Conservation (phyloP, 1,139 yeast genomes). For the Candida sp. region DNA sequence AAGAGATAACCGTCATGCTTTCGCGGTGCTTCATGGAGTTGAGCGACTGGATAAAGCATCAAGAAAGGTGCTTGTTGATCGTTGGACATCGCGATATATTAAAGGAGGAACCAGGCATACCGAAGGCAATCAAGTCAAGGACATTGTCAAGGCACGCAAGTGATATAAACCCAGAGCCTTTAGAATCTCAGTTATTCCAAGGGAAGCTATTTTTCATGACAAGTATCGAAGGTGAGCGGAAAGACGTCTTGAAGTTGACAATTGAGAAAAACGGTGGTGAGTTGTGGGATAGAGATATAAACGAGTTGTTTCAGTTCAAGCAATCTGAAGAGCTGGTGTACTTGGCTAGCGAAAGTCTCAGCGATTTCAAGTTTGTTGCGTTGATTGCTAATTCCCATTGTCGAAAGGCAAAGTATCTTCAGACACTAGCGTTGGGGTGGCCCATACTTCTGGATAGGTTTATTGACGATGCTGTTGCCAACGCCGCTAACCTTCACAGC, state of each 20-base stretch:
- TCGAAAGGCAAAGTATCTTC: conserved; percentile 81
- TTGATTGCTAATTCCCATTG: conserved; percentile 60
- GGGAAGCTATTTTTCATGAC: conserved; percentile 43
- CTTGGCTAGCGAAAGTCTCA: conserved; percentile 20
- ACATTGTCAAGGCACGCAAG: conserved; percentile 7
- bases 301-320: conserved; percentile 29
- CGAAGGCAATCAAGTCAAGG: conserved; percentile 9
- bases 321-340: conserved; percentile 10
- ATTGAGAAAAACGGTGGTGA: conserved; percentile 59
- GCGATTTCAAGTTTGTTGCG: conserved; percentile 58
- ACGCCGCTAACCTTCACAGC: conserved; percentile 20
- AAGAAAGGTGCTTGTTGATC: conserved; percentile 26
- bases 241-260: conserved; percentile 31
- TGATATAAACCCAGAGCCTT: conserved; percentile 1
- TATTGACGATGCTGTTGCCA: conserved; percentile 54
- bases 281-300: conserved; percentile 53
- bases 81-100: conserved; percentile 15
- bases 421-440: conserved; percentile 88
- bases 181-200: conserved; percentile 18
- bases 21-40: conserved; percentile 38
- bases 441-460: conserved; percentile 74
- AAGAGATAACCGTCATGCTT: conserved; percentile 16
- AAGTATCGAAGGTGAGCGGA: conserved; percentile 39
- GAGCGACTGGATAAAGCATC: conserved; percentile 46
- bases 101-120: conserved; percentile 9